phyloP scores from a whole-genome alignment of 2,329 filamentous ascomycete genomes.

The Helotiales sp. region DNA sequence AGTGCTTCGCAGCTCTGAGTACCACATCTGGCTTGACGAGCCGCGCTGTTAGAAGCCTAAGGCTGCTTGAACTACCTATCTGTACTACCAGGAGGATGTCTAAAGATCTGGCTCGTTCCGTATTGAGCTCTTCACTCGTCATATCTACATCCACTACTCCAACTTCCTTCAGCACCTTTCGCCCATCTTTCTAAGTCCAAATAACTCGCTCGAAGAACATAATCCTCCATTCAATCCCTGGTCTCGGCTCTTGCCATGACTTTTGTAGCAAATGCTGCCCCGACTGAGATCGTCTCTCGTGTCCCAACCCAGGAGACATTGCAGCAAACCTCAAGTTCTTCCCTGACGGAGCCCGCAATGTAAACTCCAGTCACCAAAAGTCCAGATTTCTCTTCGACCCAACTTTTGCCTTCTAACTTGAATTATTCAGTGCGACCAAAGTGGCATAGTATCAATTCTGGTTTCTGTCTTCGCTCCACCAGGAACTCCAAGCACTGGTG shows the following conservation, averaged over 20 bases:
- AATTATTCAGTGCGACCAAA: neutral
- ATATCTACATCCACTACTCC: neutral
- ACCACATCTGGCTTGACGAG: neutral
- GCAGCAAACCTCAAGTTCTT: neutral
- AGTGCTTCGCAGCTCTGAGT: neutral
- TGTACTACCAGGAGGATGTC: neutral
- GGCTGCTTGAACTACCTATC: neutral
- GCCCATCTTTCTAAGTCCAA: neutral
- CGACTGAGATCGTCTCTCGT: neutral
- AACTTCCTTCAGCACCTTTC: neutral
- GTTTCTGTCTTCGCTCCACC: neutral
- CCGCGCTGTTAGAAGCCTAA: neutral
- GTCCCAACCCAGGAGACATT: neutral
- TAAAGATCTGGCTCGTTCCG: neutral
- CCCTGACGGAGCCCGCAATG: neutral
- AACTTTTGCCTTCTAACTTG: neutral
- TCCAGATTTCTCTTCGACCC: no score
- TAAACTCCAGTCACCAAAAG: no score
- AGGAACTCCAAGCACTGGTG: neutral
- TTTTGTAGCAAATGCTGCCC: neutral
- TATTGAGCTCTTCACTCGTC: neutral
- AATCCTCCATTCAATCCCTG: neutral
- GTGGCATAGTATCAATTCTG: neutral
- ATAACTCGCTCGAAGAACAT: neutral
- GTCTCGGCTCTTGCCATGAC: neutral